phyloP scores from a whole-genome alignment of 805 yeast species.

The Metschnikowia orientalis region DNA sequence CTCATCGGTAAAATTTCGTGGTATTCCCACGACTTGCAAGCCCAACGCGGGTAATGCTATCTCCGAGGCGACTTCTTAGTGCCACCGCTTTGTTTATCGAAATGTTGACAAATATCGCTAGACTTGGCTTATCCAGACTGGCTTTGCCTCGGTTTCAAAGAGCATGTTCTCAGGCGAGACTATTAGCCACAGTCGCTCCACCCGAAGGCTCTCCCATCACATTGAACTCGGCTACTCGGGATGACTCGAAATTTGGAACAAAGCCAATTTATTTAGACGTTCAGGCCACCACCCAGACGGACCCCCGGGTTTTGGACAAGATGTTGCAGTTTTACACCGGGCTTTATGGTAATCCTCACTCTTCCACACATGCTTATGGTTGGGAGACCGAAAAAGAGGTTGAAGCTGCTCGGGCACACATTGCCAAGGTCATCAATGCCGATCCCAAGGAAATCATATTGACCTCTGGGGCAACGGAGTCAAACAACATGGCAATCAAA shows the following conservation, averaged over 20 bases:
- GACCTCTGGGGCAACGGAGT: slow-evolving; percentile 97
- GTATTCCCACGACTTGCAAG: too few species aligned
- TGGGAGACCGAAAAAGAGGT: slow-evolving; percentile 97
- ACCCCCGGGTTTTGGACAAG: slow-evolving; percentile 89
- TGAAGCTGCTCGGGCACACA: slow-evolving; percentile 76
- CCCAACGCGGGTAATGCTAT: too few species aligned
- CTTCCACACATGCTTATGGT: slow-evolving; percentile 94
- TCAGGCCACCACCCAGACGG: slow-evolving; percentile 98
- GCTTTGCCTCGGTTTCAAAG: too few species aligned
- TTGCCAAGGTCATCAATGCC: slow-evolving; percentile 83
- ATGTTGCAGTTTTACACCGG: slow-evolving; percentile 88
- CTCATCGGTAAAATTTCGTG: too few species aligned
- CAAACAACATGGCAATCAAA: slow-evolving; percentile 90
- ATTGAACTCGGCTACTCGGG: slow-evolving; percentile 42
- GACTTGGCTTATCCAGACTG: too few species aligned
- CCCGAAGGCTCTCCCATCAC: slow-evolving; percentile 47
- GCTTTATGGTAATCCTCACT: slow-evolving; percentile 95
- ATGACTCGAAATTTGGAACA: slow-evolving; percentile 50
- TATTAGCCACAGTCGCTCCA: slow-evolving; percentile 21
- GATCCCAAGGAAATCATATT: slow-evolving; percentile 96
- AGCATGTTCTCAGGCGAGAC: slow-evolving; percentile 1
- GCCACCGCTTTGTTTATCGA: too few species aligned
- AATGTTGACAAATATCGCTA: too few species aligned
- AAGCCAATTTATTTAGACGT: slow-evolving; percentile 95
- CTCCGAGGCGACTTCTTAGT: too few species aligned